phyloP scores from a whole-genome alignment of 352 stramenopile genomes.

The Globisporangium nodosum region DNA sequence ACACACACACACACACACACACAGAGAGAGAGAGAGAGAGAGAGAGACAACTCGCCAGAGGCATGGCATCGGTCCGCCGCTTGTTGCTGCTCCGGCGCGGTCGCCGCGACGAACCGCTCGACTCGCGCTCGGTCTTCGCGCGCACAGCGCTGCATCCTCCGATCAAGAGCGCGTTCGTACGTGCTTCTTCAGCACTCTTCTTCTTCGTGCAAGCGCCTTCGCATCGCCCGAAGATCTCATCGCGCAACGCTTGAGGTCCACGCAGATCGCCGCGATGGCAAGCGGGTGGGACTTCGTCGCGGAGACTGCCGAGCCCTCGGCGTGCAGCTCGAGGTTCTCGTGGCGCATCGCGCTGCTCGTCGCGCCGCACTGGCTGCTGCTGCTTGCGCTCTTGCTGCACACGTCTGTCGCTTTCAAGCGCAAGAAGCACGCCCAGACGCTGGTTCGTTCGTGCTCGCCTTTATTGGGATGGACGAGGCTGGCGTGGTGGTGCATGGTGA shows the following conservation, averaged over 20 bases:
- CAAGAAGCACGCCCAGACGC: too few species aligned
- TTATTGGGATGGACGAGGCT: too few species aligned
- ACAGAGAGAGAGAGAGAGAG: too few species aligned
- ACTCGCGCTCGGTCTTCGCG: constrained; percentile 4
- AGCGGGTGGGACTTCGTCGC: constrained; percentile 14
- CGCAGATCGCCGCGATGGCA: constrained; percentile 3
- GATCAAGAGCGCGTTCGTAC: constrained; percentile 6
- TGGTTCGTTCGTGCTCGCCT: too few species aligned
- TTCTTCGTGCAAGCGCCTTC: not conserved
- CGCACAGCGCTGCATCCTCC: constrained; percentile 4
- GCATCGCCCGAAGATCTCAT: not conserved
- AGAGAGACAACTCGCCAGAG: too few species aligned
- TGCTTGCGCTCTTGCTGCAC: constrained; percentile 11
- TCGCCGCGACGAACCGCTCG: not conserved
- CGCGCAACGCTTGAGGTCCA: not conserved
- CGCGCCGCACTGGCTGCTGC: constrained; percentile 11
- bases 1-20: too few species aligned
- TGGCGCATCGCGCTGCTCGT: constrained; percentile 13
- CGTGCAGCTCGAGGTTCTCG: not conserved
- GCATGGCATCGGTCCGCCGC: not conserved
- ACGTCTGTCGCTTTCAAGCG: constrained; percentile 2
- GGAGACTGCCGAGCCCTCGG: constrained; percentile 4
- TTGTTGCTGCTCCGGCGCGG: not conserved
- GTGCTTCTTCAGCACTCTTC: not conserved
- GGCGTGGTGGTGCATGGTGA: too few species aligned